Percentiles rank a stretch among this genome's conserved stretches.
Evolutionary conservation across 352 stramenopile genomes (phyloP).

Genomic region (Phytophthora agathidicida): DNA sequence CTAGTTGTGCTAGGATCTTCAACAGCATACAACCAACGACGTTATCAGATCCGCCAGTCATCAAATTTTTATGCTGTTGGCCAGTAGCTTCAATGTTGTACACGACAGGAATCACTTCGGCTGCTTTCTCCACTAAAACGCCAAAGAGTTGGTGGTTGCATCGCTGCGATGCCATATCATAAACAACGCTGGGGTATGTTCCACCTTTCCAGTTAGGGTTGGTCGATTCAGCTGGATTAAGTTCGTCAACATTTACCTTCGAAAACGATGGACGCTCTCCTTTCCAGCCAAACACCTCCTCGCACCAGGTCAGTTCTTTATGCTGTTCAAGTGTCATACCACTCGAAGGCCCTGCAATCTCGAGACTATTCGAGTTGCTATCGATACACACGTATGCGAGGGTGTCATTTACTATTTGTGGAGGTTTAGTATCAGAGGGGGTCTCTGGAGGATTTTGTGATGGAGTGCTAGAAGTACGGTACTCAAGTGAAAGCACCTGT

Average conservation of each 20-base stretch:
- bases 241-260: slow-evolving; percentile 34
- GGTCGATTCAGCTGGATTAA: slow-evolving; percentile 11
- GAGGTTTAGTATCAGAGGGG: background rate
- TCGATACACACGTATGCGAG: slow-evolving; percentile 22
- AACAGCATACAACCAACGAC: slow-evolving; percentile 28
- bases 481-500: slow-evolving; percentile 36
- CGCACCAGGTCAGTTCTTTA: slow-evolving; percentile 17
- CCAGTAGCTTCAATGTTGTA: background rate
- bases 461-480: slow-evolving; percentile 1
- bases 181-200: slow-evolving; percentile 11
- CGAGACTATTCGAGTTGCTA: background rate
- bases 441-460: slow-evolving; percentile 8
- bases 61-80: background rate
- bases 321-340: background rate
- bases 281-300: slow-evolving; percentile 20
- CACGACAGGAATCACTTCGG: slow-evolving; percentile 21
- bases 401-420: background rate
- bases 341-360: background rate
- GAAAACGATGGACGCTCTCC: slow-evolving; percentile 9
- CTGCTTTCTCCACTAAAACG: slow-evolving; percentile 28
- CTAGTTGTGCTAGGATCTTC: slow-evolving; percentile 27
- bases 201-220: slow-evolving; percentile 2
- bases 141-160: background rate
- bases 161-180: slow-evolving; percentile 1
- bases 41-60: slow-evolving; percentile 4